A percentile compares a stretch with the other conserved stretches of the same genome.
Conservation (phyloP, 768 basidiomycete species). For the Hygrophorus pudorinus region DNA sequence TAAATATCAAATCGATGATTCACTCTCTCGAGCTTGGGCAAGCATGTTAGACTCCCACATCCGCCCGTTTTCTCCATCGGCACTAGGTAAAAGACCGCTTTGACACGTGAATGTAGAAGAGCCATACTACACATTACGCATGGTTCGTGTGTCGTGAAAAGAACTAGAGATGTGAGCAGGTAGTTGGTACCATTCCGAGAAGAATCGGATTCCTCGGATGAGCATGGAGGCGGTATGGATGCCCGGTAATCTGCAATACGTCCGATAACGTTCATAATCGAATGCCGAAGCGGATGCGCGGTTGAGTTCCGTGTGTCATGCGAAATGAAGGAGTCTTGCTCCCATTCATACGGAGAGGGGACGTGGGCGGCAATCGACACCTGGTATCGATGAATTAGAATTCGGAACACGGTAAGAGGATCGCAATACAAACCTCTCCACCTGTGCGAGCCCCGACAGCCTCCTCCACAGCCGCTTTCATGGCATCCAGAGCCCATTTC, state of each 20-base stretch:
- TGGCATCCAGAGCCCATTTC: conserved; percentile 69
- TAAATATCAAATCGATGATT: conserved; percentile 82
- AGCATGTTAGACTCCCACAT: conserved; percentile 65
- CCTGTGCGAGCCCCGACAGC: conserved; percentile 34
- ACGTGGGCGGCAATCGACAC: conserved; percentile 70
- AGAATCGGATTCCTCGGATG: conserved; percentile 8
- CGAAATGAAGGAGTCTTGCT: conserved; percentile 36
- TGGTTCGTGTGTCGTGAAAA: conserved; percentile 94
- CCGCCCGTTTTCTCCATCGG: conserved; percentile 78
- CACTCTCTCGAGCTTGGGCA: conserved; percentile 75
- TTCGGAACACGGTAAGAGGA: not conserved
- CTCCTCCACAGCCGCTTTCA: conserved; percentile 39
- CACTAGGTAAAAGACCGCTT: conserved; percentile 67
- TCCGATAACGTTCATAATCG: conserved; percentile 68
- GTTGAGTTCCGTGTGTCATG: conserved; percentile 64
- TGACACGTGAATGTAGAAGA: conserved; percentile 87
- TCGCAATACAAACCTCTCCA: conserved; percentile 47
- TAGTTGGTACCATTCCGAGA: conserved; percentile 67
- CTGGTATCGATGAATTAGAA: conserved; percentile 24
- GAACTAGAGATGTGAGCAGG: conserved; percentile 70
- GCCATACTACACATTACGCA: conserved; percentile 99
- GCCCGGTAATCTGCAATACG: conserved; percentile 50
- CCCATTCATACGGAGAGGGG: conserved; percentile 36
- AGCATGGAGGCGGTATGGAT: conserved; percentile 1
- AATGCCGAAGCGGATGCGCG: conserved; percentile 76